These are phyloP conservation scores for Backusella parvicylindrica DNA, from an alignment of 192 early-diverging fungal genomes.

Conservation along the genomic window DNA sequence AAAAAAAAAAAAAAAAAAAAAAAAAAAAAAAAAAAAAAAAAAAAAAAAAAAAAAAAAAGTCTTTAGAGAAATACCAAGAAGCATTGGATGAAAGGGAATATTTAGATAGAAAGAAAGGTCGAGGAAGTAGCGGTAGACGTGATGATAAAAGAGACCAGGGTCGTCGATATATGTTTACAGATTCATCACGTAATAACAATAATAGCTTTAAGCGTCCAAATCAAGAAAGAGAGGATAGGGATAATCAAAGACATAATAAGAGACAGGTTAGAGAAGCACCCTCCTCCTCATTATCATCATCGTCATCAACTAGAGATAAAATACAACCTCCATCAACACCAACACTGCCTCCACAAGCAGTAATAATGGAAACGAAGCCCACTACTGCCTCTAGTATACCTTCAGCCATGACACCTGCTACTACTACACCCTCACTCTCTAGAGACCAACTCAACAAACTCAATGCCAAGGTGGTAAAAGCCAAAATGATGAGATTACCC, in stretches of 20 bases:
- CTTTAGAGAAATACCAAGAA: conserved; percentile 61
- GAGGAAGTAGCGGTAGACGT: conserved; percentile 3
- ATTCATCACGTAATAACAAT: neutral
- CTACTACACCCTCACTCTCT: conserved; percentile 34
- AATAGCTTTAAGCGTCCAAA: neutral
- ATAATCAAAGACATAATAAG: neutral
- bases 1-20: neutral
- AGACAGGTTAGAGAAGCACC: conserved; percentile 3
- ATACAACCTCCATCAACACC: neutral
- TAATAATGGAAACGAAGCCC: neutral
- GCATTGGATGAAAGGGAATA: conserved; percentile 62
- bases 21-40: too few relatives aligned
- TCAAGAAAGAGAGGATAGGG: neutral
- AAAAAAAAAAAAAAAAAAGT: conserved; percentile 43
- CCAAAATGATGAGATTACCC: conserved; percentile 63
- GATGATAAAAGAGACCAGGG: conserved; percentile 11
- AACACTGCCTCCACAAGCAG: neutral
- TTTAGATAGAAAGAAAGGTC: conserved; percentile 43
- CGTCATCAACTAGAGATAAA: conserved; percentile 9
- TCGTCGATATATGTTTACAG: neutral
- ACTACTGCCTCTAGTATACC: neutral
- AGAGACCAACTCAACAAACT: conserved; percentile 83
- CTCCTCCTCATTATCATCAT: neutral
- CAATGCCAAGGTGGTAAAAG: conserved; percentile 76
- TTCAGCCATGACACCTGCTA: neutral